Evolutionary conservation across 768 basidiomycete species (phyloP).

Genomic region (Phallus indusiatus): DNA sequence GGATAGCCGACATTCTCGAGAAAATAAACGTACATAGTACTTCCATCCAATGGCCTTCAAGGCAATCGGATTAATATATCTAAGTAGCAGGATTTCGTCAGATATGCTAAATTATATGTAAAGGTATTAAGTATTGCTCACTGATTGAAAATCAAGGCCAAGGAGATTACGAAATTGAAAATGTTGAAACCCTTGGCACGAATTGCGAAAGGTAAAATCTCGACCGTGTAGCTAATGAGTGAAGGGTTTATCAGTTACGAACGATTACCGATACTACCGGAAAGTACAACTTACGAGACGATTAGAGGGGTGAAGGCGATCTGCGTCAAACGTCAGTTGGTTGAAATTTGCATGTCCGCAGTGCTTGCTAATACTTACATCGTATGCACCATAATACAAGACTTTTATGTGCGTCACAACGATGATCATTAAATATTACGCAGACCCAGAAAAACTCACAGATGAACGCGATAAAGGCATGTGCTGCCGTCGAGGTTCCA

Average conservation of each 20-base stretch:
- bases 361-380: background rate
- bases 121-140: background rate
- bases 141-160: constrained; percentile 32
- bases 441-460: constrained; percentile 10
- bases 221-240: constrained; percentile 29
- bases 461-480: constrained; percentile 23
- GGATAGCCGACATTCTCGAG: background rate
- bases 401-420: background rate
- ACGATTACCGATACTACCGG: background rate
- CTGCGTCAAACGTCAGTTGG: background rate
- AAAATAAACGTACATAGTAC: constrained; percentile 24
- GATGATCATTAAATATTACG: background rate
- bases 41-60: constrained; percentile 23
- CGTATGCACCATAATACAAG: constrained; percentile 20
- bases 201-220: constrained; percentile 33
- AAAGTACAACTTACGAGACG: constrained; percentile 13
- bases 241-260: constrained; percentile 17
- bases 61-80: constrained; percentile 32
- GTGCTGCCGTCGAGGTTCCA: constrained; percentile 17
- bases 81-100: background rate
- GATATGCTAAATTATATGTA: too few species aligned
- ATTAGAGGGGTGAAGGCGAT: constrained; percentile 30
- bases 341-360: background rate
- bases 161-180: constrained; percentile 29
- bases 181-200: constrained; percentile 32